A percentile compares a stretch with the other conserved stretches of the same genome.
Evolutionary conservation across 352 stramenopile genomes (phyloP).

Genomic region (Pythium phragmiticola): DNA sequence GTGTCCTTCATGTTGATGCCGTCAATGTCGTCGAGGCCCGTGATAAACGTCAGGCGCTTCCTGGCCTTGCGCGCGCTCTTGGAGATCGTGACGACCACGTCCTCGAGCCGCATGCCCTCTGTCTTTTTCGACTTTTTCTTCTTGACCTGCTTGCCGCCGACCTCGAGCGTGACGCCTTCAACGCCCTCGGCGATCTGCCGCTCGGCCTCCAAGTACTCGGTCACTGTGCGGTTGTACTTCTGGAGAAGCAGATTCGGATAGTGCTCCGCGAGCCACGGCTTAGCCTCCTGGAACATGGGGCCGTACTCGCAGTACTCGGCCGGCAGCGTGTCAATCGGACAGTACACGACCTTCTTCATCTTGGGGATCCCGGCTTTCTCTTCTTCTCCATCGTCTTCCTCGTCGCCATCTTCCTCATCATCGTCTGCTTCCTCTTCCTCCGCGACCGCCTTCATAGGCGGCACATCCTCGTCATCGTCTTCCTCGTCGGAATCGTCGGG

Average conservation of each 20-base stretch:
- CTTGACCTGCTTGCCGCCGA: slow-evolving; percentile 73
- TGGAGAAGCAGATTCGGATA: slow-evolving; percentile 67
- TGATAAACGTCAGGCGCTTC: slow-evolving; percentile 83
- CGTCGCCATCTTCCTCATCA: slow-evolving; percentile 41
- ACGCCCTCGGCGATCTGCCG: slow-evolving; percentile 77
- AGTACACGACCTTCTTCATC: slow-evolving; percentile 71
- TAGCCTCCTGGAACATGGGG: slow-evolving; percentile 83
- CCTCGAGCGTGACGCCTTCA: slow-evolving; percentile 72
- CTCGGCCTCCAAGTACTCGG: slow-evolving; percentile 73
- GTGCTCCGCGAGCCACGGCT: slow-evolving; percentile 77
- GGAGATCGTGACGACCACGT: slow-evolving; percentile 64
- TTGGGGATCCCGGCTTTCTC: slow-evolving; percentile 43
- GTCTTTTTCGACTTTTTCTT: slow-evolving; percentile 83
- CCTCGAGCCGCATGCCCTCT: slow-evolving; percentile 67
- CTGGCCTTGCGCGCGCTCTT: slow-evolving; percentile 76
- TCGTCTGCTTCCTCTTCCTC: slow-evolving; percentile 26
- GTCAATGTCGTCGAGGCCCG: slow-evolving; percentile 77
- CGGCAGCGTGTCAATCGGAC: slow-evolving; percentile 80
- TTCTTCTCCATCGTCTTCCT: slow-evolving; percentile 43
- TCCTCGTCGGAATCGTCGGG: slow-evolving; percentile 72
- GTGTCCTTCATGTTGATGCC: slow-evolving; percentile 84
- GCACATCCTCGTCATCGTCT: slow-evolving; percentile 58
- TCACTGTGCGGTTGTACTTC: slow-evolving; percentile 85
- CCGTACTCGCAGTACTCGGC: slow-evolving; percentile 87
- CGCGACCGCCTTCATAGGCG: slow-evolving; percentile 21